phyloP scores from a whole-genome alignment of 2,329 filamentous ascomycete species.

The Waltergamsia citrina region DNA sequence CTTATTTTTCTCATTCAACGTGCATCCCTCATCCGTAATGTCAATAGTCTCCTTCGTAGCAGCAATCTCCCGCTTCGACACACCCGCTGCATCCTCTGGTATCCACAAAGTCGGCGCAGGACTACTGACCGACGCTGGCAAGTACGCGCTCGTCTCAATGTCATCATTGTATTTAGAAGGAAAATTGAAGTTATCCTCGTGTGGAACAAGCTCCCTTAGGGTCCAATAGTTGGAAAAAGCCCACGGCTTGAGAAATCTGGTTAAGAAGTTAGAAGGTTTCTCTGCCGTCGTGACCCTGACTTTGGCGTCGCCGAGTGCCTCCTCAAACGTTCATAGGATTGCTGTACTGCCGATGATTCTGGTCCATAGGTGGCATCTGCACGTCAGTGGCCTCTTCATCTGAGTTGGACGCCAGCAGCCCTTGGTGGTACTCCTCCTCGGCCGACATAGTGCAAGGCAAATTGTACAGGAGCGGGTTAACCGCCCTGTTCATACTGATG shows the following conservation, averaged over 20 bases:
- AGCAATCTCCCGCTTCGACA: conserved; percentile 61
- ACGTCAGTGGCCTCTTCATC: conserved; percentile 6
- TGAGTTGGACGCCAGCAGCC: conserved; percentile 6
- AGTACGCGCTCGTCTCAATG: conserved; percentile 59
- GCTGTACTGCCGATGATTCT: conserved; percentile 17
- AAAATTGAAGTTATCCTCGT: conserved; percentile 32
- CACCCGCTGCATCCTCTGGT: conserved; percentile 58
- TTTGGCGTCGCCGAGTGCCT: too few species aligned
- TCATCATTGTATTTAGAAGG: conserved; percentile 52
- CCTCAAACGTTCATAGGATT: too few species aligned
- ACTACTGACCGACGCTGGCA: conserved; percentile 57
- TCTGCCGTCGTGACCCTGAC: conserved; percentile 12
- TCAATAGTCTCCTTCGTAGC: conserved; percentile 57
- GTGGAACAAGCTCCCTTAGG: conserved; percentile 62
- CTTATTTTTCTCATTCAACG: conserved; percentile 54
- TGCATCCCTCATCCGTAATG: conserved; percentile 65
- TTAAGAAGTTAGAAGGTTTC: conserved; percentile 43
- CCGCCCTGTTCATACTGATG: conserved; percentile 57
- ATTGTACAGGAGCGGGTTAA: conserved; percentile 62
- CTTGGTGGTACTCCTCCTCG: conserved; percentile 28
- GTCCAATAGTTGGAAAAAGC: conserved; percentile 61
- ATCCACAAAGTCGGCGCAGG: conserved; percentile 64
- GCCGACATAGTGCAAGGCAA: conserved; percentile 53
- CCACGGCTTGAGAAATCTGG: conserved; percentile 66
- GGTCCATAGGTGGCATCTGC: conserved; percentile 7